These are phyloP conservation scores for Barnettozyma californica DNA, from an alignment of 805 yeast genomes.

Conservation along the genomic window DNA sequence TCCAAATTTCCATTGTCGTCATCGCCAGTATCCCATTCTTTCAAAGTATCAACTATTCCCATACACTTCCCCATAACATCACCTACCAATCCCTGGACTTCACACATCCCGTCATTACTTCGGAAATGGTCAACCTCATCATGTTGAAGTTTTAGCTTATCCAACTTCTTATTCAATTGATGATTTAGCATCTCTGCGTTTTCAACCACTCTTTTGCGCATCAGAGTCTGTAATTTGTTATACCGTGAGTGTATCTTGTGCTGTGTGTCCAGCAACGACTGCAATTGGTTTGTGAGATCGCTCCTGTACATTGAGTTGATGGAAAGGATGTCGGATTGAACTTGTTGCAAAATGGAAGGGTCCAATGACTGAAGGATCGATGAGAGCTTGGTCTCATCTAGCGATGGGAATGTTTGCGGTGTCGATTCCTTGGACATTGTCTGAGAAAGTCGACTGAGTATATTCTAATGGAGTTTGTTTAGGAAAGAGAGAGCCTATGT, in stretches of 20 bases:
- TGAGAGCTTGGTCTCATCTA: conserved; percentile 11
- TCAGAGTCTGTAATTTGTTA: conserved; percentile 1
- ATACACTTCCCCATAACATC: conserved; percentile 19
- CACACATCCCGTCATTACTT: conserved; percentile 3
- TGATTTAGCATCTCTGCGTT: conserved; percentile 8
- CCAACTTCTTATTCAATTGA: conserved; percentile 12
- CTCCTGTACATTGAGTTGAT: conserved; percentile 4
- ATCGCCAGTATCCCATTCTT: conserved; percentile 2
- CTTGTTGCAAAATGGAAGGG: conserved; percentile 4
- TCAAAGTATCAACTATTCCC: conserved; percentile 8
- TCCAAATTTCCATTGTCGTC: background rate
- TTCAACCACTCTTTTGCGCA: conserved; percentile 2
- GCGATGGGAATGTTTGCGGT: conserved; percentile 6
- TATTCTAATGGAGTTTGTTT: too few species aligned
- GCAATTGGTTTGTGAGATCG: conserved; percentile 4
- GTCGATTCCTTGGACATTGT: background rate
- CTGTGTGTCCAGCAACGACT: background rate
- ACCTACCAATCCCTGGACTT: background rate
- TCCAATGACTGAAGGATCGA: conserved; percentile 7
- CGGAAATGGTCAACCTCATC: conserved; percentile 6
- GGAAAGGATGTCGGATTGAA: conserved; percentile 1
- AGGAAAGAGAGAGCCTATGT: too few species aligned
- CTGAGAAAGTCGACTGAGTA: background rate
- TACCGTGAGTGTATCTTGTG: conserved; percentile 2
- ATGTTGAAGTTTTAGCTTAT: conserved; percentile 7